Base-by-base conservation (phyloP, 306 rosid species). In the Heteromeles arbutifolia region DNA sequence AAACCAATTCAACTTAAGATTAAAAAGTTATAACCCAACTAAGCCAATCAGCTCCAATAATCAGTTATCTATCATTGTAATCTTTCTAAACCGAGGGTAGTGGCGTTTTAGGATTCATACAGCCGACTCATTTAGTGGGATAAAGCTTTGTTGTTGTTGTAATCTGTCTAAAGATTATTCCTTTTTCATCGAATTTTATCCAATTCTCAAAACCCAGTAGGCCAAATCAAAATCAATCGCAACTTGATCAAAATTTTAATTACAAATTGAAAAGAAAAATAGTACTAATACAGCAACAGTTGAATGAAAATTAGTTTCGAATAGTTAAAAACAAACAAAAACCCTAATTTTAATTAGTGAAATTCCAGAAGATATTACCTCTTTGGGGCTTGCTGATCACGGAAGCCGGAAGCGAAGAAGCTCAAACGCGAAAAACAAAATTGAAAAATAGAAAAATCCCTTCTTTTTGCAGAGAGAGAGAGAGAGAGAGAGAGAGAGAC, bases 401-500 rank as follows among this genome's bases (percentile, higher is more conserved):
- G 54, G 44, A 43, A 66, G 67, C 50, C 34, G 52, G 50, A 32
- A 45, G 65, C 44, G 43, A 34, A 65, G 67, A 41, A n/a, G 74
- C 63, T 22, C 15, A 34, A 66, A 26, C 69, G 26, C 22, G 22
- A 44, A 43, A 19, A 32, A 32, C 25, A 37, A 39, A 37, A 72
- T 17, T 13, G 48, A 14, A 41, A 41, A 58, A 22, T 14, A 3
- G 34, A 39, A 26, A 32, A 43, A 13, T 26, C 34, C 61, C 19
- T 70, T n/a, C 28, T 13, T 69, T 66, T 21, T n/a, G 50, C 52
- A 69, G 59, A 74, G 77, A 69, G 72, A 73, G 13, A 79, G n/a
- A 52, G 8, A 50, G 21, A 14, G 7, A 2, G 37, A 52, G 22
- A 52, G 25, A 21, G 61, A n/a, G 62, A 56, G 26, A 32, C 32